Percentiles rank a stretch among this genome's conserved stretches.
These are phyloP conservation scores for Curvularia spicifera DNA, from an alignment of 2,329 filamentous ascomycete genomes.

Conservation along the genomic window DNA sequence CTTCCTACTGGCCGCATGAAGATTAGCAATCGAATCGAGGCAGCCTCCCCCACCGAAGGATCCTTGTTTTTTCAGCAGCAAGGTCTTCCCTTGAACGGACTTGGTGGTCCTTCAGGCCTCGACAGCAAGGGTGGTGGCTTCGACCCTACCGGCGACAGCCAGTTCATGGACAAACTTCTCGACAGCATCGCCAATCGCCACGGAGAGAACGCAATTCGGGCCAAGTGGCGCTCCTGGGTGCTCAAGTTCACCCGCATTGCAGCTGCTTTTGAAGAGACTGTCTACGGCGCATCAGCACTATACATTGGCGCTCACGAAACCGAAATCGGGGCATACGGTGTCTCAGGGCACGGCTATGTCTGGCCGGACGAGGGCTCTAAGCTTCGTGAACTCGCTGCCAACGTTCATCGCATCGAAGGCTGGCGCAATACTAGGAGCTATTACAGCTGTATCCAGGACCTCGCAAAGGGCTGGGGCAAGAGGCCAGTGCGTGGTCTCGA, in stretches of 20 bases:
- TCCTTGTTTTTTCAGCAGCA: slow-evolving; percentile 86
- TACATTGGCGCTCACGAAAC: slow-evolving; percentile 79
- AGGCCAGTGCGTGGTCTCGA: slow-evolving; percentile 80
- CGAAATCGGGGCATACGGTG: slow-evolving; percentile 55
- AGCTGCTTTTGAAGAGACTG: slow-evolving; percentile 91
- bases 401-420: slow-evolving; percentile 91
- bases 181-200: slow-evolving; percentile 84
- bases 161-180: slow-evolving; percentile 87
- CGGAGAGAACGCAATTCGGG: slow-evolving; percentile 83
- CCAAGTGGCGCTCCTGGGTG: slow-evolving; percentile 96
- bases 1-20: slow-evolving; percentile 90
- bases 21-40: slow-evolving; percentile 87
- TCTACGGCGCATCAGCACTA: slow-evolving; percentile 90
- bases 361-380: slow-evolving; percentile 86
- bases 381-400: slow-evolving; percentile 85
- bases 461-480: slow-evolving; percentile 47
- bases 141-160: slow-evolving; percentile 83
- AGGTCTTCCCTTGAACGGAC: slow-evolving; percentile 39
- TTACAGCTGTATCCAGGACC: slow-evolving; percentile 83
- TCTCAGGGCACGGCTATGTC: slow-evolving; percentile 89
- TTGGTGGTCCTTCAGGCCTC: slow-evolving; percentile 23
- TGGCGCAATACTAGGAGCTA: slow-evolving; percentile 97
- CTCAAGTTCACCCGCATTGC: slow-evolving; percentile 90
- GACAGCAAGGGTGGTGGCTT: slow-evolving; percentile 46
- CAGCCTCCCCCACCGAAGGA: slow-evolving; percentile 81